Conservation (phyloP, 306 rosid species). For the Canavalia ensiformis region DNA sequence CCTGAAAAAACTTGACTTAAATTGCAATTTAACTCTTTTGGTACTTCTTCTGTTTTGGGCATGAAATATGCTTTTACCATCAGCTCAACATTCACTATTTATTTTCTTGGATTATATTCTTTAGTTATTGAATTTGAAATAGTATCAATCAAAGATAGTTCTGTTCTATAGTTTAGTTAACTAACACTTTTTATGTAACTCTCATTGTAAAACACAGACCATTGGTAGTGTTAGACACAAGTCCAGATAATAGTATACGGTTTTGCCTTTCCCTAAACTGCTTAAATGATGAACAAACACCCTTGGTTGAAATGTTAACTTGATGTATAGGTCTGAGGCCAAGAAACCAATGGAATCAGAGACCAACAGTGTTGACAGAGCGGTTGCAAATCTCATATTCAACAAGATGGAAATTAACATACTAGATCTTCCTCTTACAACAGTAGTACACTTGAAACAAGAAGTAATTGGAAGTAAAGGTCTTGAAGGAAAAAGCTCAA, state of each 20-base stretch:
- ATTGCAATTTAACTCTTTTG: not conserved
- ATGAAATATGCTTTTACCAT: not conserved
- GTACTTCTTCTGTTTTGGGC: not conserved
- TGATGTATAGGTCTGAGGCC: conserved; percentile 57
- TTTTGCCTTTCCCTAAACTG: conserved; percentile 5
- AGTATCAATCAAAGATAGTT: not conserved
- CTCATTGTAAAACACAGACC: not conserved
- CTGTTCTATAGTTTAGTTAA: conserved; percentile 6
- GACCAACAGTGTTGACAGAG: conserved; percentile 81
- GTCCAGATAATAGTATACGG: not conserved
- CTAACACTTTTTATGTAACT: not conserved
- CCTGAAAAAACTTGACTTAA: not conserved
- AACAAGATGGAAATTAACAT: conserved; percentile 56
- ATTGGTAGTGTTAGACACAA: conserved; percentile 13
- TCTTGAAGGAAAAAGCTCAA: conserved; percentile 37
- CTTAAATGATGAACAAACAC: conserved; percentile 17
- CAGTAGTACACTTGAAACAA: conserved; percentile 39
- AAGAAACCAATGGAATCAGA: conserved; percentile 61
- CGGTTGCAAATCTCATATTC: conserved; percentile 87
- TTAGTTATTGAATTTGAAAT: not conserved
- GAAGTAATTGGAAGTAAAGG: conserved; percentile 23
- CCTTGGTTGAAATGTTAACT: conserved; percentile 36
- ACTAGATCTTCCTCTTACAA: conserved; percentile 52
- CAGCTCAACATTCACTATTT: not conserved
- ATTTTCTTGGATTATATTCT: conserved; percentile 2